phyloP scores from a whole-genome alignment of 73 alveolate genomes.

The Paramecium biaurelia region DNA sequence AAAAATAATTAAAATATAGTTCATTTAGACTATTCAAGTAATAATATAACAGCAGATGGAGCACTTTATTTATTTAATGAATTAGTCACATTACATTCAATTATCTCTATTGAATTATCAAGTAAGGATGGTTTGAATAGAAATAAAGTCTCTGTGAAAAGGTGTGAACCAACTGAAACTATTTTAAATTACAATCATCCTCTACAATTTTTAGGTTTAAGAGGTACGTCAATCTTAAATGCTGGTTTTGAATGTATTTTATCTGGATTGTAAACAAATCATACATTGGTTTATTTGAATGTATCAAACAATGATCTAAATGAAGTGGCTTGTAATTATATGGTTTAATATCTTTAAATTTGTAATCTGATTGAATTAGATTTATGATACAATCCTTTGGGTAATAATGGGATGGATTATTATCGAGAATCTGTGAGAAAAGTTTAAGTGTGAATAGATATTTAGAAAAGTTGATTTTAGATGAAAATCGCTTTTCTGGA shows the following conservation, averaged over 20 bases:
- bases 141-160: constrained; percentile 53
- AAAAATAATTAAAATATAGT: neutral
- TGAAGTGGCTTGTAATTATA: neutral
- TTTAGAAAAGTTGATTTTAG: neutral
- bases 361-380: constrained; percentile 4
- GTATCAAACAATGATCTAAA: constrained; percentile 40
- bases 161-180: constrained; percentile 41
- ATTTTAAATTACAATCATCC: constrained; percentile 28
- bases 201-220: constrained; percentile 30
- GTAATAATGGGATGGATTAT: constrained; percentile 37
- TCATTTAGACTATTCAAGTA: constrained; percentile 60
- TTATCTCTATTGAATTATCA: constrained; percentile 46
- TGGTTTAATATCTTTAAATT: neutral
- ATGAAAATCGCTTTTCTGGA: neutral
- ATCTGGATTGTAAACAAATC: constrained; percentile 44
- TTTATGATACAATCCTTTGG: constrained; percentile 20
- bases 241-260: constrained; percentile 54
- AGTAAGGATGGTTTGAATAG: constrained; percentile 66
- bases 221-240: constrained; percentile 41
- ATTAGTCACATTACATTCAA: neutral
- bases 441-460: neutral
- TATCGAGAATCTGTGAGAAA: neutral
- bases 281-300: constrained; percentile 39
- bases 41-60: constrained; percentile 66
- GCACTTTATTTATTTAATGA: constrained; percentile 36